A percentile compares a stretch with the other conserved stretches of the same genome.
Evolutionary conservation across 768 basidiomycete species (phyloP).

Genomic region (Leccinum rimulosum): DNA sequence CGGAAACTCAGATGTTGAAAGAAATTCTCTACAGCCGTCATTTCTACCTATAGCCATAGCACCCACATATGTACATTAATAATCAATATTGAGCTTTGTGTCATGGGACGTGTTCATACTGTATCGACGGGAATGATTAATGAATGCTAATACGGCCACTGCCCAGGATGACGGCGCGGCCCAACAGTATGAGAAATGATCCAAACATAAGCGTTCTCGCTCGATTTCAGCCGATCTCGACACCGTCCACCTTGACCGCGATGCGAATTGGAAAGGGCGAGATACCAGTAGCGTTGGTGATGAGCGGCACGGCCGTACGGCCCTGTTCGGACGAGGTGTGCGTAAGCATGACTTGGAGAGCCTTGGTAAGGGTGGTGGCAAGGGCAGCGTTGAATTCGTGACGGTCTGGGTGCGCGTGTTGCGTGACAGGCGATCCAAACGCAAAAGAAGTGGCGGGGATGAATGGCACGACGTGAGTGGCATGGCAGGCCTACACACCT

Average conservation of each 20-base stretch:
- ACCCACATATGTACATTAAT: neutral
- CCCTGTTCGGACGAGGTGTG: constrained; percentile 80
- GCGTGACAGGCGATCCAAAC: neutral
- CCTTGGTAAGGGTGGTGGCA: constrained; percentile 57
- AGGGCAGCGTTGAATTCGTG: constrained; percentile 57
- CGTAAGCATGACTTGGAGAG: constrained; percentile 67
- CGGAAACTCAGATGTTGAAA: neutral
- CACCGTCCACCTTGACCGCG: constrained; percentile 62
- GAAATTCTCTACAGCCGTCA: neutral
- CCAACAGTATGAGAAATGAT: neutral
- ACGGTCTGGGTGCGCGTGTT: constrained; percentile 34
- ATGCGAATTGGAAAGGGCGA: constrained; percentile 82
- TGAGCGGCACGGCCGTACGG: constrained; percentile 70
- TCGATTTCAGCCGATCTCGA: constrained; percentile 47
- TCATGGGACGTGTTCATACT: neutral
- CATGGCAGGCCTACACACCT: constrained; percentile 41
- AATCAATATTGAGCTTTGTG: neutral
- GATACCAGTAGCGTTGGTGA: constrained; percentile 72
- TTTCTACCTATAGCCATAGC: constrained; percentile 11
- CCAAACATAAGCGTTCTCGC: neutral
- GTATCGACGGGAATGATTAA: neutral
- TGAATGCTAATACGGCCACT: neutral
- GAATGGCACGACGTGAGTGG: neutral
- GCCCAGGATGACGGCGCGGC: neutral
- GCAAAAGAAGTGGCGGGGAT: neutral